phyloP scores from a whole-genome alignment of 345 rosid genomes.

The Angophora floribunda region DNA sequence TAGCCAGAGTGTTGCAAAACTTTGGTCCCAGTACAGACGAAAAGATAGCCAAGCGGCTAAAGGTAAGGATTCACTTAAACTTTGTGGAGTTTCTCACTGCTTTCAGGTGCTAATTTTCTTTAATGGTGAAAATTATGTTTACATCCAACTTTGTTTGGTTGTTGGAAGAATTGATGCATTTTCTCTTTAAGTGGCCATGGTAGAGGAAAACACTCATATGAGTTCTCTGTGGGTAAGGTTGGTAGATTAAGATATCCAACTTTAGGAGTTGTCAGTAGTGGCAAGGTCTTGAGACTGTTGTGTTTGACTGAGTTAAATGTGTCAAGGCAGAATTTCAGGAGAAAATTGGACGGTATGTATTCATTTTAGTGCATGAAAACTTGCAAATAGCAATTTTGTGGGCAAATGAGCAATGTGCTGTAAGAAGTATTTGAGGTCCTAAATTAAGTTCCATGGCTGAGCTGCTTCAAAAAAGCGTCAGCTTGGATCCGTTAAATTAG shows the following conservation, averaged over 20 bases:
- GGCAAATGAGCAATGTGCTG: neutral
- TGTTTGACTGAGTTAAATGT: neutral
- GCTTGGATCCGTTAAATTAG: neutral
- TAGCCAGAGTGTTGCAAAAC: slow-evolving; percentile 92
- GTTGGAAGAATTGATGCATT: neutral
- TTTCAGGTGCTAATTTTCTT: neutral
- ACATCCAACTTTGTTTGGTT: neutral
- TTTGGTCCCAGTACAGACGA: slow-evolving; percentile 71
- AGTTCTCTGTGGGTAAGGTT: neutral
- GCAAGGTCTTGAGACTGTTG: neutral
- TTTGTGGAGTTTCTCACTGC: neutral
- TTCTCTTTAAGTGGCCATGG: neutral
- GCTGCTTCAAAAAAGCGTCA: neutral
- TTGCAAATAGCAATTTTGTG: neutral
- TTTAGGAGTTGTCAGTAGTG: neutral
- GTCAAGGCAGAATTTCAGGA: neutral
- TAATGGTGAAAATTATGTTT: neutral
- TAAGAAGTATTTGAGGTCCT: neutral
- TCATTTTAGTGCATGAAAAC: neutral
- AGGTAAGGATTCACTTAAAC: slow-evolving; percentile 23
- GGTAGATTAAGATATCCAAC: neutral
- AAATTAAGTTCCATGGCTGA: neutral
- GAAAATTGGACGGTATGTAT: neutral
- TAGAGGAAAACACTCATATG: neutral
- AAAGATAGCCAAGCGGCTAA: slow-evolving; percentile 41